These are phyloP conservation scores for Mycocentrospora acerina DNA, from an alignment of 2,329 filamentous ascomycete species.

Conservation along the genomic window DNA sequence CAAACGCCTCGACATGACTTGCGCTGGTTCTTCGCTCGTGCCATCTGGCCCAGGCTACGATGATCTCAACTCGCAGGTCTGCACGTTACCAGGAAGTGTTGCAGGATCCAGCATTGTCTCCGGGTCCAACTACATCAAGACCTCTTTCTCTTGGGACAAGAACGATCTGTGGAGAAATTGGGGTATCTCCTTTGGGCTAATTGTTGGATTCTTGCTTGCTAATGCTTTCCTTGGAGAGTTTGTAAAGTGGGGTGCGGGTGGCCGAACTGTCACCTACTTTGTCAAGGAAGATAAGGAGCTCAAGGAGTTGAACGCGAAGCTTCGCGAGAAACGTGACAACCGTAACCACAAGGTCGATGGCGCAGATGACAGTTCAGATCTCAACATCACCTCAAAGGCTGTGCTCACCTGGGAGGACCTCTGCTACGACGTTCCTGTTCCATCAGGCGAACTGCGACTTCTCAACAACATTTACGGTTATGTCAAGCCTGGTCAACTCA, in stretches of 20 bases:
- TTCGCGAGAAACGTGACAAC: conserved; percentile 61
- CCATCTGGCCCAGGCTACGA: conserved; percentile 70
- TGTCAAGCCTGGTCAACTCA: conserved; percentile 59
- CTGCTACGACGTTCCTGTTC: conserved; percentile 70
- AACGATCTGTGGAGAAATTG: conserved; percentile 68
- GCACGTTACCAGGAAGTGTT: conserved; percentile 72
- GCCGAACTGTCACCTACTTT: conserved; percentile 79
- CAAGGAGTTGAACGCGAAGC: conserved; percentile 64
- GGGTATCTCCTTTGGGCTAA: conserved; percentile 71
- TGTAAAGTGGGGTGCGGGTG: conserved; percentile 75
- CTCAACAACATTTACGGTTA: conserved; percentile 59
- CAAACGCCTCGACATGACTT: conserved; percentile 66
- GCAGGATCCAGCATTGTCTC: conserved; percentile 65
- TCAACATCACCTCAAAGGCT: conserved; percentile 57
- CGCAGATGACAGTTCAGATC: conserved; percentile 46
- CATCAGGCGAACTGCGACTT: conserved; percentile 54
- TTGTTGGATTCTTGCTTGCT: conserved; percentile 71
- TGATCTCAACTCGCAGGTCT: conserved; percentile 74
- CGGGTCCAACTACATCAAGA: conserved; percentile 68
- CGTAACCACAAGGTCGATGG: conserved; percentile 49
- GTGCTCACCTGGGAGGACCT: conserved; percentile 61
- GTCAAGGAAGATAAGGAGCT: conserved; percentile 68
- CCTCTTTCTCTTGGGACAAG: conserved; percentile 67
- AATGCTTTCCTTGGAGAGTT: conserved; percentile 77
- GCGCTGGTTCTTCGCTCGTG: conserved; percentile 66